Percentiles rank a stretch among this genome's conserved stretches.
Conservation (phyloP, 2,329 filamentous ascomycete genomes). For the Pseudocercospora fijiensis region DNA sequence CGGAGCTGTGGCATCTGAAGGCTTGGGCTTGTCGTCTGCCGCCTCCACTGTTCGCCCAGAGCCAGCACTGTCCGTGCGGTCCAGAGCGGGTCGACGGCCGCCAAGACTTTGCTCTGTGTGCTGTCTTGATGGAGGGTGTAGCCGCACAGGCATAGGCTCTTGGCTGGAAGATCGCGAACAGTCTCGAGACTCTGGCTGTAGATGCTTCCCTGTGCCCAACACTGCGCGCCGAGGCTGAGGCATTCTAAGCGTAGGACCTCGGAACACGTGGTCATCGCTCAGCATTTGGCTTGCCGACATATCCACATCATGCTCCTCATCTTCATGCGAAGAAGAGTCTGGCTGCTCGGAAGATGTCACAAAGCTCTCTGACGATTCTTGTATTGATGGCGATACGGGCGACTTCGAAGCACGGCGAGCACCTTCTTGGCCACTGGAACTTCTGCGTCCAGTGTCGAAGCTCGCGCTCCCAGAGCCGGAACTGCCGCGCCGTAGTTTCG, state of each 20-base stretch:
- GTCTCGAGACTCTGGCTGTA: constrained; percentile 39
- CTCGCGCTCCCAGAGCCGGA: constrained; percentile 37
- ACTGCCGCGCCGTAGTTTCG: constrained; percentile 36
- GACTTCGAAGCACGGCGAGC: constrained; percentile 53
- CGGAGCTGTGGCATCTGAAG: constrained; percentile 13
- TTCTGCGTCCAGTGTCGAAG: constrained; percentile 52
- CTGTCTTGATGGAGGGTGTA: constrained; percentile 33
- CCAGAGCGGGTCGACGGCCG: constrained; percentile 9
- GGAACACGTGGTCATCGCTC: constrained; percentile 82
- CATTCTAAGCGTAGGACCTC: constrained; percentile 64
- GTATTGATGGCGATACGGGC: constrained; percentile 52
- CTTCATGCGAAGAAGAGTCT: constrained; percentile 25
- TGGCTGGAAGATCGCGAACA: constrained; percentile 37
- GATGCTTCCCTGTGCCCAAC: constrained; percentile 27
- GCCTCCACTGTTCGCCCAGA: constrained; percentile 22
- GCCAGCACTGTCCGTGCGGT: constrained; percentile 20
- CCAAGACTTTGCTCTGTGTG: constrained; percentile 27
- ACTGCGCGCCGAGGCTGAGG: constrained; percentile 26
- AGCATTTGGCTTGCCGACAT: constrained; percentile 88
- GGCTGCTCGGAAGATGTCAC: constrained; percentile 39
- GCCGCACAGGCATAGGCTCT: constrained; percentile 31
- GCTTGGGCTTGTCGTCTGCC: constrained; percentile 6
- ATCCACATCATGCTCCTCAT: constrained; percentile 22
- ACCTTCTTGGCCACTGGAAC: constrained; percentile 60
- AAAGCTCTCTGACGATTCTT: constrained; percentile 71